Evolutionary conservation across 2,329 filamentous ascomycete species (phyloP), one percentile per base, ranked within the genome.

Genomic region (Thielaviopsis populi): DNA sequence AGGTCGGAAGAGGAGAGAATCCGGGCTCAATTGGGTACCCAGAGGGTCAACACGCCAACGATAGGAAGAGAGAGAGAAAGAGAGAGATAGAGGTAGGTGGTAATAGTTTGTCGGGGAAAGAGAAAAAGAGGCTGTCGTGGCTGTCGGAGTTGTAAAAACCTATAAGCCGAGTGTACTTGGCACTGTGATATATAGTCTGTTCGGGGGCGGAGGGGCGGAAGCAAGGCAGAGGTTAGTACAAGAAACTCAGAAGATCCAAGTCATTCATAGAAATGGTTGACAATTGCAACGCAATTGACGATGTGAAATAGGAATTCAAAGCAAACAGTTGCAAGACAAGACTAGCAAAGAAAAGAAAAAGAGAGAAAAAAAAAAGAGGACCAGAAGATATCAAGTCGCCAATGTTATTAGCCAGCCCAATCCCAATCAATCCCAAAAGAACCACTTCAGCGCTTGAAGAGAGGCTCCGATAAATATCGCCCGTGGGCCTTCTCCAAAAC

Each of bases 361-460:
- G 59, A 13, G 27, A 46, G 13, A 48, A 50, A 60, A 40, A 33
- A 54, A 33, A 54, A 33, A 54, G 7, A 60, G 27, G 41, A 43
- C 22, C 27, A 60, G 42, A 62, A 62, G 50, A 33, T 22, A 62
- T 22, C 46, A 62, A 48, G 46, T 53, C n/a, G 46, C 37, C 48
- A 62, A 62, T 53, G 48, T 62, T 62, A 62, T 62, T 53, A 62
- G 48, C 46, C 61, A 59, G 33, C 53, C 40, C 40, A 61, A 62
- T 24, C 58, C 58, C 22, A 60, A 30, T 33, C 40, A 60, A 24
- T 33, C 24, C 48, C 61, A 54, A 54, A 56, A 54, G 17, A 46
- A 63, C 48, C 48, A 56, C 22, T 42, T 42, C 17, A 63, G 37
- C 48, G 61, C 48, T 61, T 61, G 59, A 43, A 61, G 59, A 61